phyloP scores from a whole-genome alignment of 2,329 filamentous ascomycete species.

The Beauveria caledonica region DNA sequence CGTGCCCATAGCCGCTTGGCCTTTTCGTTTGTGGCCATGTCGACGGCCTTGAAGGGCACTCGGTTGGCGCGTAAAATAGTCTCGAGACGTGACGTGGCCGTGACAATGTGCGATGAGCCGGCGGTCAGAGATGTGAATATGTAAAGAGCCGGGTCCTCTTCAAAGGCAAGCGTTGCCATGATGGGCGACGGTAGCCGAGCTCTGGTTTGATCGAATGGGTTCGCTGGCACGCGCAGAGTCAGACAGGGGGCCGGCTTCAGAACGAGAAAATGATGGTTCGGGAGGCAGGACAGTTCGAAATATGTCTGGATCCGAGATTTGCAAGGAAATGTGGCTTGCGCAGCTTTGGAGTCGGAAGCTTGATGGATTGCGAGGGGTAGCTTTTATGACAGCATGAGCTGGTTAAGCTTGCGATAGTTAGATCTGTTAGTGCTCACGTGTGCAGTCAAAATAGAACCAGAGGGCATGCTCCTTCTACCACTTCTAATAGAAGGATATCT shows the following conservation, averaged over 20 bases:
- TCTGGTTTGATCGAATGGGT: not conserved
- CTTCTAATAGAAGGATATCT: too few relatives aligned
- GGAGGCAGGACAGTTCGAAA: not conserved
- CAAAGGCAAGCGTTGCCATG: slow-evolving; percentile 34
- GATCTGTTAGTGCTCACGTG: too few relatives aligned
- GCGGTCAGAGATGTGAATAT: slow-evolving; percentile 95
- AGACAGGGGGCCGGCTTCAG: not conserved
- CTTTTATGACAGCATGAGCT: not conserved
- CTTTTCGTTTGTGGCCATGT: slow-evolving; percentile 82
- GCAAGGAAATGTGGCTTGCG: not conserved
- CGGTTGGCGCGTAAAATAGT: slow-evolving; percentile 93
- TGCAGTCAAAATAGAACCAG: too few relatives aligned
- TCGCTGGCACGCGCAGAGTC: not conserved
- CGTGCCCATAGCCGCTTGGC: slow-evolving; percentile 85
- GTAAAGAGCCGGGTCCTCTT: slow-evolving; percentile 67
- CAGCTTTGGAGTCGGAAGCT: not conserved
- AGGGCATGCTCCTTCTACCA: too few relatives aligned
- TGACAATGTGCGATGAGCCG: slow-evolving; percentile 92
- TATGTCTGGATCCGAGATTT: not conserved
- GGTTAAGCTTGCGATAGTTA: too few relatives aligned
- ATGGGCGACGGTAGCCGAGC: not conserved
- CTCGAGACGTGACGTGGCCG: slow-evolving; percentile 89
- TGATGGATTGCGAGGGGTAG: slow-evolving; percentile 7
- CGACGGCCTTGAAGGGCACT: slow-evolving; percentile 86
- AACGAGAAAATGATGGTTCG: not conserved